Base-by-base conservation (phyloP, 2,329 filamentous ascomycete genomes). In the Diaporthe sp. region DNA sequence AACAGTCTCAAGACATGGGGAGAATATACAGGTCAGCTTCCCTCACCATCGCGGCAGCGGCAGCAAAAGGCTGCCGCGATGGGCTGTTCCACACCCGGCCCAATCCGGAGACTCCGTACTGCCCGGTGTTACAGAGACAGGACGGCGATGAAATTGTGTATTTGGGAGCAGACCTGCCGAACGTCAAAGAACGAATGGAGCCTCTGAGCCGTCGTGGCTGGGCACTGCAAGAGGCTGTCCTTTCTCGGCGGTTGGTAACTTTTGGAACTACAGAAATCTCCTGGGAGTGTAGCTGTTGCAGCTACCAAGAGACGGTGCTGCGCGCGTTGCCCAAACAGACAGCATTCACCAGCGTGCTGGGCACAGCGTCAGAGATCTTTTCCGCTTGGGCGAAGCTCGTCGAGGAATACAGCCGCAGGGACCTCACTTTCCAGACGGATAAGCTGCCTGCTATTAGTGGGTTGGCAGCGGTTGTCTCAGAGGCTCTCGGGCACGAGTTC, bases 201-300 rank as follows among this genome's bases (percentile, higher is more conserved):
- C 62, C 62, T 17, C 28, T 67, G 17, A 51, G 34, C 2, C 44
- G 17, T 15, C 62, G 62, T 17, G 62, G 42, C 10, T 67, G 62
- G 62, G 46, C 62, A 6, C 4, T 67, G 15, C 62, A 67, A 13
- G 62, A 67, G 44, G 25, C 44, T 15, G 44, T 67, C 28, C 62
- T 67, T 3, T 67, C 62, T 19, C 22, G 42, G 15, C 62, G 62
- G 25, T 15, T 67, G 8, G 17, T 67, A 28, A 67, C 46, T 8
- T 67, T 46, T 37, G n/a, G 42, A 17, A 34, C 62, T 1, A 34
- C 17, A 12, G 62, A 37, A 10, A 5, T 51, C 0, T 34, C 31
- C 42, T 67, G 62, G 62, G 10, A 67, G 25, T 67, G 62, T 19
- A 34, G 46, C 42, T 58, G 55, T 22, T 58, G 55, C 17, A 58